A percentile compares a stretch with the other conserved stretches of the same genome.
Conservation (phyloP, 805 yeast species). For the Metschnikowia borealis region DNA sequence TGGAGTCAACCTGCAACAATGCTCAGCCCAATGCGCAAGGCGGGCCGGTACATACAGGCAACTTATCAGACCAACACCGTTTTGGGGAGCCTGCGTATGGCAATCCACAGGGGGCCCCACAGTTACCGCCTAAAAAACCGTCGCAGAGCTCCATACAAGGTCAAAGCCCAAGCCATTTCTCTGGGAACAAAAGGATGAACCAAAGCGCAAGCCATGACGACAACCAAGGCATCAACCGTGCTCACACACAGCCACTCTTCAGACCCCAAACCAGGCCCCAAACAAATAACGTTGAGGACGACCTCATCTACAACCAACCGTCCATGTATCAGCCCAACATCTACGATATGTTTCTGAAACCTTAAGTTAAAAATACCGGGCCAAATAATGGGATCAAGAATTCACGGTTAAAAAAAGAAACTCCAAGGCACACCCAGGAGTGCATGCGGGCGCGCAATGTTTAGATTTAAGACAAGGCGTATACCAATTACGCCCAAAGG, state of each 20-base stretch:
- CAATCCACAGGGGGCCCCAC: conserved; percentile 6
- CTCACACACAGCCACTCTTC: conserved; percentile 1
- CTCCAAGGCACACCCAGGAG: neutral
- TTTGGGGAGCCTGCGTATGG: neutral
- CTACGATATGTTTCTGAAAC: conserved; percentile 34
- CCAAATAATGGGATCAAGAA: neutral
- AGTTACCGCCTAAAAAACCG: conserved; percentile 21
- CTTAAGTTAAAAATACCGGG: neutral
- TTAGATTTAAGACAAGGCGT: neutral
- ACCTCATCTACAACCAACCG: conserved; percentile 32
- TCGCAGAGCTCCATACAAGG: conserved; percentile 10
- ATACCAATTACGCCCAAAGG: neutral
- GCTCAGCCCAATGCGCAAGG: neutral
- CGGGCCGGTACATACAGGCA: neutral
- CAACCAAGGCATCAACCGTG: conserved; percentile 1
- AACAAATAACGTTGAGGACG: conserved; percentile 5
- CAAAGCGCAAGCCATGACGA: neutral
- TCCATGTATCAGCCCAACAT: conserved; percentile 46
- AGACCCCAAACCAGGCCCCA: neutral
- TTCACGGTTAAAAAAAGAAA: neutral
- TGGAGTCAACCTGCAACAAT: neutral
- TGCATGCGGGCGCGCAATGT: conserved; percentile 2
- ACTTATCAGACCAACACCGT: neutral
- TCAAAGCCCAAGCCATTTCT: neutral
- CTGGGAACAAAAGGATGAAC: too few species aligned